Percentiles rank a stretch among this genome's conserved stretches.
Evolutionary conservation across 2,329 filamentous ascomycete species (phyloP).

Genomic region (Neonectria ditissima): DNA sequence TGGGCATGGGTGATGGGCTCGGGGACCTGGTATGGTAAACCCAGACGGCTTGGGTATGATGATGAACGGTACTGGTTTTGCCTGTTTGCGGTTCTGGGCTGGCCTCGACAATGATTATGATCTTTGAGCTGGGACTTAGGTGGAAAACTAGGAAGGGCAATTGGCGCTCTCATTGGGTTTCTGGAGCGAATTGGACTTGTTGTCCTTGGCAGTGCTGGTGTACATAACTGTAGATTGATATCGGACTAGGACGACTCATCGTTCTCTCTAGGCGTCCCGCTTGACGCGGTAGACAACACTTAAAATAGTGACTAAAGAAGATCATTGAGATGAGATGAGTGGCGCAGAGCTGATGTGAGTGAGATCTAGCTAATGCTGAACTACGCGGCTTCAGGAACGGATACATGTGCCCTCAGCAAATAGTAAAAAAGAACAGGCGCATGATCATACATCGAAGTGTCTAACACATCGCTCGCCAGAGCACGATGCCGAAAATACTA

Average conservation of each 20-base stretch:
- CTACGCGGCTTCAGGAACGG: background rate
- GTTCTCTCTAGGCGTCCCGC: constrained; percentile 23
- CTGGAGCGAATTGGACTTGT: constrained; percentile 36
- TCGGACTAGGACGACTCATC: constrained; percentile 15
- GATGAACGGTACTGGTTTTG: constrained; percentile 22
- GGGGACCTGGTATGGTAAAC: constrained; percentile 13
- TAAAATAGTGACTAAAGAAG: constrained; percentile 19
- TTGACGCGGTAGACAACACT: constrained; percentile 24
- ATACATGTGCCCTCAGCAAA: background rate
- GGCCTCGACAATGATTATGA: constrained; percentile 28
- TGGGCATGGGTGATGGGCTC: constrained; percentile 25
- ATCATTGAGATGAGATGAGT: background rate
- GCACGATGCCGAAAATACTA: constrained; percentile 9
- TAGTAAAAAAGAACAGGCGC: background rate
- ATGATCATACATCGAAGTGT: background rate
- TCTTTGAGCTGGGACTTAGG: constrained; percentile 33
- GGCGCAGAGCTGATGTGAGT: background rate
- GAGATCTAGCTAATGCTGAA: background rate
- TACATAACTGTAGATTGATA: constrained; percentile 29
- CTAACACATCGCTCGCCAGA: background rate
- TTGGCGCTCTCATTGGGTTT: constrained; percentile 32
- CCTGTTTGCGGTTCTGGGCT: constrained; percentile 24
- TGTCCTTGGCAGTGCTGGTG: constrained; percentile 24
- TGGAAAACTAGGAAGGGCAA: constrained; percentile 23
- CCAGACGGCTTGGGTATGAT: constrained; percentile 30